Conservation (phyloP, 1,284 basidiomycete species). For the Tylopilus sp. region DNA sequence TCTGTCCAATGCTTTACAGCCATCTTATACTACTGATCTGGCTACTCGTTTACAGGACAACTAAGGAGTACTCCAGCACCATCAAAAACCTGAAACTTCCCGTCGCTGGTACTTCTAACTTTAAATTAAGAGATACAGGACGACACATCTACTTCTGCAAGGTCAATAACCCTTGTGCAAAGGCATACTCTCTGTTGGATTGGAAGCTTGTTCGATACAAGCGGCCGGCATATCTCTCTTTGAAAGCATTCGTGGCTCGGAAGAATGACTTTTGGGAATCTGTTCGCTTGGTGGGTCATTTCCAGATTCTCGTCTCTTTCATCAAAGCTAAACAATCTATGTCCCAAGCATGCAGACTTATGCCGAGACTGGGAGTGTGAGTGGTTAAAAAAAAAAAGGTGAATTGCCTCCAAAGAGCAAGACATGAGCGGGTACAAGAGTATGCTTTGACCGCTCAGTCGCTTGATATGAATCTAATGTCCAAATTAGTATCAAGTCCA, state of each 20-base stretch:
- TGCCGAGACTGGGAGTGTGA: slow-evolving; percentile 16
- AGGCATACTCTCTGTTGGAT: neutral
- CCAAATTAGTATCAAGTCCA: slow-evolving; percentile 14
- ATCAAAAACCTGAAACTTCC: neutral
- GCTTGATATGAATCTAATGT: slow-evolving; percentile 4
- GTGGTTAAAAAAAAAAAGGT: slow-evolving; percentile 5
- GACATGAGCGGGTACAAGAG: slow-evolving; percentile 10
- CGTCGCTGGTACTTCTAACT: neutral
- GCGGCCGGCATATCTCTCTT: neutral
- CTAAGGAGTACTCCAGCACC: neutral
- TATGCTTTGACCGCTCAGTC: slow-evolving; percentile 4
- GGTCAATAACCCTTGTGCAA: neutral
- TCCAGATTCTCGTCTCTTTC: neutral
- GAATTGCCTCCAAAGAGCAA: slow-evolving; percentile 6
- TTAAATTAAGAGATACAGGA: neutral
- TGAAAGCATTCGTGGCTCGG: neutral
- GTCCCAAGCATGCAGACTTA: slow-evolving; percentile 11
- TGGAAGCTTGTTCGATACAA: slow-evolving; percentile 7
- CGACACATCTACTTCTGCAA: neutral
- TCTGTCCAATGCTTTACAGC: slow-evolving; percentile 1
- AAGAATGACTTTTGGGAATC: neutral
- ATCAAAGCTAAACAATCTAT: neutral
- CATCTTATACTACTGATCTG: neutral
- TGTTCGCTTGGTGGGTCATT: slow-evolving; percentile 13
- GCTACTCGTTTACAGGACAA: slow-evolving; percentile 16